phyloP scores from a whole-genome alignment of 2,329 filamentous ascomycete species.

The Penicillium sp. region DNA sequence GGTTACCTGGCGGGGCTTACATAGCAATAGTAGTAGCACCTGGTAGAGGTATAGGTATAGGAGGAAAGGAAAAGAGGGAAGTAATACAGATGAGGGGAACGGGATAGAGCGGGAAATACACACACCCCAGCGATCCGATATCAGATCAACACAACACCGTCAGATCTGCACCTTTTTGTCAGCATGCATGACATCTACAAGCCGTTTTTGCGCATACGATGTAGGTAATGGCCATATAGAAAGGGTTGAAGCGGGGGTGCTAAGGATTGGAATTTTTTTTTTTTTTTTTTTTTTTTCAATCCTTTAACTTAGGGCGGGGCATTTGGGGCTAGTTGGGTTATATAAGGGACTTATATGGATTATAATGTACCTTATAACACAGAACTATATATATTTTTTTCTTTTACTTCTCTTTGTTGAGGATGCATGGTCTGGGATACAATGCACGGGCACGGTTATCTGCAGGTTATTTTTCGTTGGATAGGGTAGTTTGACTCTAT shows the following conservation, averaged over 20 bases:
- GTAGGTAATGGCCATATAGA: not conserved
- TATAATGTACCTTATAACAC: not conserved
- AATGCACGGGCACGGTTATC: slow-evolving; percentile 1
- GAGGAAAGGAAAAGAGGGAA: not conserved
- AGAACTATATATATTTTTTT: not conserved
- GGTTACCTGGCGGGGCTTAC: not conserved
- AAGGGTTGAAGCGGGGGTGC: slow-evolving; percentile 2
- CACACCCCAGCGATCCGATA: slow-evolving; percentile 3
- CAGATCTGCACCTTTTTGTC: slow-evolving; percentile 6
- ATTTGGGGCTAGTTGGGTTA: slow-evolving; percentile 7
- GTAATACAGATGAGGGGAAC: not conserved
- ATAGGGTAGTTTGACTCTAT: not conserved
- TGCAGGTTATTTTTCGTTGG: not conserved
- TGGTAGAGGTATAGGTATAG: not conserved
- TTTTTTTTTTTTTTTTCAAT: not conserved
- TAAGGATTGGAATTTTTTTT: slow-evolving; percentile 1
- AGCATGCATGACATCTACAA: slow-evolving; percentile 24
- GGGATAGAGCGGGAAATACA: slow-evolving; percentile 7
- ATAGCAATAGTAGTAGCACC: not conserved
- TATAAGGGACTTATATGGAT: not conserved
- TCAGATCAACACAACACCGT: not conserved
- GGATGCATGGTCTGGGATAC: not conserved
- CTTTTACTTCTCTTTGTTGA: not conserved
- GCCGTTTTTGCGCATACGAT: slow-evolving; percentile 2
- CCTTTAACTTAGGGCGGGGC: slow-evolving; percentile 12